Evolutionary conservation across 1,284 basidiomycete species (phyloP).

Genomic region (Trichosporon ovoides): DNA sequence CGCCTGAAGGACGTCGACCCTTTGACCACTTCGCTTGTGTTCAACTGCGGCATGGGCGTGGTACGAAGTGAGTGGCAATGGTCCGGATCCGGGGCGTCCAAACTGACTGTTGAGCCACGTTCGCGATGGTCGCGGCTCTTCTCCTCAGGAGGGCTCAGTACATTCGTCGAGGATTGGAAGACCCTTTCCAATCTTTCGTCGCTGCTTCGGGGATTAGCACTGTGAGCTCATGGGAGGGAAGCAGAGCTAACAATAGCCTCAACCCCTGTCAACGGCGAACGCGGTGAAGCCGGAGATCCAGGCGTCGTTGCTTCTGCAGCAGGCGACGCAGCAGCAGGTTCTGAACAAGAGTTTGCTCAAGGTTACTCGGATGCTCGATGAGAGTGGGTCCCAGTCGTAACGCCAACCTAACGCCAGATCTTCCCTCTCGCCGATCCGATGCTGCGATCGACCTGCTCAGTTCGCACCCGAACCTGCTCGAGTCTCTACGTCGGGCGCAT

Average conservation of each 20-base stretch:
- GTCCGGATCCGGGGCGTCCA: background rate
- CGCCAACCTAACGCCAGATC: constrained; percentile 23
- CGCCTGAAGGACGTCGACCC: constrained; percentile 80
- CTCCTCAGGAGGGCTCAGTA: constrained; percentile 82
- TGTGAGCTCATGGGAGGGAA: constrained; percentile 22
- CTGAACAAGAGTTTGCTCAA: constrained; percentile 73
- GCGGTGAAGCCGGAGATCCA: constrained; percentile 23
- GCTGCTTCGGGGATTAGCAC: constrained; percentile 41
- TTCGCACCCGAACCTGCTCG: constrained; percentile 69
- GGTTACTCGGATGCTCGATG: constrained; percentile 74
- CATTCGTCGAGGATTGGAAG: constrained; percentile 66
- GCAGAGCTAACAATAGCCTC: constrained; percentile 12
- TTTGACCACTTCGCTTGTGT: constrained; percentile 74
- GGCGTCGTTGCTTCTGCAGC: constrained; percentile 50
- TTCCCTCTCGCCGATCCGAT: constrained; percentile 50
- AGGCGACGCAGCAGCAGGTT: constrained; percentile 76
- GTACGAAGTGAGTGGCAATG: constrained; percentile 60
- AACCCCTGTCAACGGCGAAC: background rate
- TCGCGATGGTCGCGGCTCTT: constrained; percentile 92
- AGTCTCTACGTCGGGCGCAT: constrained; percentile 77
- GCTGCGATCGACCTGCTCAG: constrained; percentile 79
- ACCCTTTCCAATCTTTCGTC: constrained; percentile 57
- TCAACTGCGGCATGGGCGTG: constrained; percentile 96
- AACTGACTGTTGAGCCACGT: constrained; percentile 58
- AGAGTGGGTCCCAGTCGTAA: constrained; percentile 28